Conservation (phyloP, 345 rosid species). For the Linum usitatissimum region DNA sequence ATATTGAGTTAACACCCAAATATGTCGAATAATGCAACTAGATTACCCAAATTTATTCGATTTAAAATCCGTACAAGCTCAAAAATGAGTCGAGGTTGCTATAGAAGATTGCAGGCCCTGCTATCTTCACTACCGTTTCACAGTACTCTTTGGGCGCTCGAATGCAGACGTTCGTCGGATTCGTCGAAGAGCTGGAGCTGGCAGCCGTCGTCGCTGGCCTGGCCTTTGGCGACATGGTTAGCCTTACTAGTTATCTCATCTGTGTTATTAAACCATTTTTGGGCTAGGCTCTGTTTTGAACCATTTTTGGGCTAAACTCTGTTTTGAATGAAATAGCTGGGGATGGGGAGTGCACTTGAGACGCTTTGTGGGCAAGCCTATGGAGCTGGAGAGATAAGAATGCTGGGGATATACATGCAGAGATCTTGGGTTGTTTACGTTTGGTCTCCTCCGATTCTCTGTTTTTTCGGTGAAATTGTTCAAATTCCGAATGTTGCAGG, state of each 20-base stretch:
- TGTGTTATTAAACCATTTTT: too few relatives aligned
- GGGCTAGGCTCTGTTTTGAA: neutral
- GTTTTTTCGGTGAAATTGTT: conserved; percentile 58
- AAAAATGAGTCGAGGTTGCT: conserved; percentile 57
- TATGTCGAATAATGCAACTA: too few relatives aligned
- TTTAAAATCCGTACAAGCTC: too few relatives aligned
- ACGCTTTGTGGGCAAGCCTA: conserved; percentile 89
- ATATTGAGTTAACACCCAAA: too few relatives aligned
- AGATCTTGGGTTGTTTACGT: conserved; percentile 83
- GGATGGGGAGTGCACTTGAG: conserved; percentile 95
- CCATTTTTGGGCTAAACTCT: too few relatives aligned
- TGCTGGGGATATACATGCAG: conserved; percentile 91
- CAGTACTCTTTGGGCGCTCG: conserved; percentile 90
- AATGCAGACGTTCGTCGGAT: conserved; percentile 76
- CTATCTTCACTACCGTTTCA: conserved; percentile 59
- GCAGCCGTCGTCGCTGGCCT: conserved; percentile 88
- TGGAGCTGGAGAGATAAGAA: conserved; percentile 66
- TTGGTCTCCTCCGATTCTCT: conserved; percentile 78
- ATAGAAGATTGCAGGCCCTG: conserved; percentile 82
- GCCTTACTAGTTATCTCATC: conserved; percentile 7
- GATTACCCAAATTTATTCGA: too few relatives aligned
- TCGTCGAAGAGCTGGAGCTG: conserved; percentile 59
- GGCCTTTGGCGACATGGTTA: conserved; percentile 75
- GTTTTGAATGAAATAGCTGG: conserved; percentile 48
- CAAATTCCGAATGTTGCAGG: conserved; percentile 77